Base-by-base conservation (phyloP, 1,284 basidiomycete genomes). In the Blastosporella zonata region DNA sequence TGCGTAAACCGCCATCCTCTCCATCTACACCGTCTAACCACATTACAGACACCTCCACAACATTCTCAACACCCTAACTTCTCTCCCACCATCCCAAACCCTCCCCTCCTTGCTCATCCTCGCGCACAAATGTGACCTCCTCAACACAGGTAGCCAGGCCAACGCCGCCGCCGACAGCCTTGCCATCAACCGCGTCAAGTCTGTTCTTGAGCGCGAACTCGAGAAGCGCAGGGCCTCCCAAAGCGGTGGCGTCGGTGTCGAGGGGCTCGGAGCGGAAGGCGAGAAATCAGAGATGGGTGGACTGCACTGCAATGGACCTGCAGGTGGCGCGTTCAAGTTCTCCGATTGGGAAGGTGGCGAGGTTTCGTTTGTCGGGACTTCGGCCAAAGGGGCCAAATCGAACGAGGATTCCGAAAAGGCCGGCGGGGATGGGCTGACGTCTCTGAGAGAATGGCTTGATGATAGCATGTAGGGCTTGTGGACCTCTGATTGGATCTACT, bases 301-400 rank as follows among this genome's bases (percentile, higher is more conserved):
- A 2, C 61, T 88, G 41, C 84, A 87, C 29, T 83, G 81, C 57
- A 73, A 61, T 58, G 74, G 75, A 15, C 61, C 67, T 34, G 66
- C 69, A 35, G 74, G 70, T 8, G 74, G 72, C 0, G 59, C 68
- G 15, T 90, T 90, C 71, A 79, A 70, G 56, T 90, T 91, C 59
- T 73, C 73, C 2, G 78, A 84, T 39, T 91, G 88, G 88, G 88
- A 90, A 57, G 88, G 86, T 2, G 87, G 89, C 6, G 82, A 88
- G 22, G 68, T 90, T 13, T 62, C 68, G 1, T 86, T 90, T 59
- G 55, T 82, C 31, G 84, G 78, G 25, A 84, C 79, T 0, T 85
- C 75, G 49, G 71, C 79, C 20, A 68, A 67, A 29, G 65, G 72
- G n/a, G 70, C 68, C 22, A 64, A 65, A 44, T 56, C 52, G 12